Percentiles rank a stretch among this genome's conserved stretches.
These are phyloP conservation scores for Reticulascus tulasneorum DNA, from an alignment of 2,329 filamentous ascomycete species.

Conservation along the genomic window DNA sequence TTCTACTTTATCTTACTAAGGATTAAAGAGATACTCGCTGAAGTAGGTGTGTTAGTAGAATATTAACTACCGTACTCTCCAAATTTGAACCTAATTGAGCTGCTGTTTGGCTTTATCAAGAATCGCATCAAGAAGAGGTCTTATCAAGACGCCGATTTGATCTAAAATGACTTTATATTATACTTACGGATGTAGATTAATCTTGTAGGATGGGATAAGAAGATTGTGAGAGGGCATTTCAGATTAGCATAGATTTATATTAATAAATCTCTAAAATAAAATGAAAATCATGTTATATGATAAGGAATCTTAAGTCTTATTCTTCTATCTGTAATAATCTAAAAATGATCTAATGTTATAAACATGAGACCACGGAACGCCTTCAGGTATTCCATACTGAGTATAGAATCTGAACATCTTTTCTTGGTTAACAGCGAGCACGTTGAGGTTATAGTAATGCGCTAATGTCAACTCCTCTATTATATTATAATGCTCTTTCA, in stretches of 20 bases:
- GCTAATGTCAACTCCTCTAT: conserved; percentile 3
- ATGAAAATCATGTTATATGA: not conserved
- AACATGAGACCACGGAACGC: conserved; percentile 11
- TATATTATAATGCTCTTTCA: conserved; percentile 7
- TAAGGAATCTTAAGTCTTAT: not conserved
- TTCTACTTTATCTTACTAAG: conserved; percentile 13
- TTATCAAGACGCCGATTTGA: conserved; percentile 14
- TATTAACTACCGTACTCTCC: conserved; percentile 11
- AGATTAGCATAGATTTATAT: conserved; percentile 1
- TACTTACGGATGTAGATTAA: conserved; percentile 17
- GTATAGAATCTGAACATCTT: conserved; percentile 6
- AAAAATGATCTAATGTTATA: conserved; percentile 4
- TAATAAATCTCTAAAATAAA: conserved; percentile 1
- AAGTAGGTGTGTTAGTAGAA: conserved; percentile 12
- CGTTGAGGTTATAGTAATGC: conserved; percentile 9
- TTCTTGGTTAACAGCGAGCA: conserved; percentile 8
- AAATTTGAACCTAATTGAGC: conserved; percentile 13
- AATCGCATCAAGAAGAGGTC: conserved; percentile 13
- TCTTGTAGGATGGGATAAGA: conserved; percentile 9
- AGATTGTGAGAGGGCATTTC: conserved; percentile 15
- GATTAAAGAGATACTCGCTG: conserved; percentile 6
- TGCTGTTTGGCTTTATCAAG: conserved; percentile 15
- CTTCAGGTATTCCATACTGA: conserved; percentile 3
- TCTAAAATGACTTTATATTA: conserved; percentile 16
- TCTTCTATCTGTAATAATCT: conserved; percentile 1